A percentile compares a stretch with the other conserved stretches of the same genome.
Evolutionary conservation across 139 green algal species (phyloP).

Genomic region (Asterochloris erici): DNA sequence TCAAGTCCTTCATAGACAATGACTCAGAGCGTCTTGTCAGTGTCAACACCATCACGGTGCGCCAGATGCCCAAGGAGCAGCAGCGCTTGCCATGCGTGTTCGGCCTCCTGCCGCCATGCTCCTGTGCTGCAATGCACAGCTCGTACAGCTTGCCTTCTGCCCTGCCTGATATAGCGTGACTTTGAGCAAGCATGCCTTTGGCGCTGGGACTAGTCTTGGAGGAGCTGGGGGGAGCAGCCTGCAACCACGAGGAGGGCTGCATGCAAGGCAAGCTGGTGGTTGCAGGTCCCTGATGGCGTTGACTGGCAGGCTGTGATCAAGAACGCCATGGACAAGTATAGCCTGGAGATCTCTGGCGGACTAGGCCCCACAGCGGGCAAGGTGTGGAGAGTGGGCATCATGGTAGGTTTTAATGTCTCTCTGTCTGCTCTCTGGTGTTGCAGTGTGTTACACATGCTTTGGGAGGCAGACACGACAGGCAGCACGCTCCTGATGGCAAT

Average conservation of each 20-base stretch:
- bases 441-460: neutral
- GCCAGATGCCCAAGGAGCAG: neutral
- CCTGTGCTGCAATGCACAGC: too few relatives aligned
- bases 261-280: neutral
- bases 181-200: neutral
- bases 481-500: too few relatives aligned
- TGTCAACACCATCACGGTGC: constrained; percentile 89
- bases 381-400: constrained; percentile 81
- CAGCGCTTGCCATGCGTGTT: neutral
- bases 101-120: constrained; percentile 34
- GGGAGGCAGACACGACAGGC: too few relatives aligned
- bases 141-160: too few relatives aligned
- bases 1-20: constrained; percentile 78
- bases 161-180: neutral
- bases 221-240: neutral
- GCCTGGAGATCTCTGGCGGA: constrained; percentile 67
- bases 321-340: constrained; percentile 82
- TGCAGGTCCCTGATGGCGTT: constrained; percentile 75
- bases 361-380: constrained; percentile 77
- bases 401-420: constrained; percentile 25
- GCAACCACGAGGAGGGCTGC: too few relatives aligned
- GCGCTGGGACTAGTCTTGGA: neutral
- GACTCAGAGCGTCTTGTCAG: constrained; percentile 72
- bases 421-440: neutral
- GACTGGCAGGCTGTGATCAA: constrained; percentile 72